Evolutionary conservation across 306 rosid genomes (phyloP).

Genomic region (Herpetospermum pedunculosum): DNA sequence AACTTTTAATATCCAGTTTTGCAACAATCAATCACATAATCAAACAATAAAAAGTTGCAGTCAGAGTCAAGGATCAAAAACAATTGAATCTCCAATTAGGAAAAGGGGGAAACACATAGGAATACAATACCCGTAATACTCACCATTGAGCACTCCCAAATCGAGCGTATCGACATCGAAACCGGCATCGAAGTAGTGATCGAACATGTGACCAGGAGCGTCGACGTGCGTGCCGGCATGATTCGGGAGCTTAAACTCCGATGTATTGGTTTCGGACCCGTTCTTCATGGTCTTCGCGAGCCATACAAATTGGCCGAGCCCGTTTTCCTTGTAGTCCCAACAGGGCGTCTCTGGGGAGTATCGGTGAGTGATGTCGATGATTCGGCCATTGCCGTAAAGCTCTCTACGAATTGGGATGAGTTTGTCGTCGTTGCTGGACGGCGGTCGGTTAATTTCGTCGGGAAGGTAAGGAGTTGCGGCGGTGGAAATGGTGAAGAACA

Average conservation of each 20-base stretch:
- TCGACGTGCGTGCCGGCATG: conserved; percentile 92
- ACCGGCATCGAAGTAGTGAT: conserved; percentile 71
- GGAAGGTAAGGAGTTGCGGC: conserved; percentile 38
- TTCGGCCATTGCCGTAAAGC: conserved; percentile 52
- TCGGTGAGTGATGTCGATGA: conserved; percentile 57
- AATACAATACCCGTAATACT: neutral
- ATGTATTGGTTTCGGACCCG: conserved; percentile 55
- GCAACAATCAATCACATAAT: neutral
- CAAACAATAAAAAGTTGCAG: neutral
- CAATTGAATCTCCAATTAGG: neutral
- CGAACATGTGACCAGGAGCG: conserved; percentile 68
- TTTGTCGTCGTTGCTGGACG: conserved; percentile 2
- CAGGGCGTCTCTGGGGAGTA: conserved; percentile 44
- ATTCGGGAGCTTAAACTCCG: conserved; percentile 42
- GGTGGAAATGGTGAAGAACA: conserved; percentile 12
- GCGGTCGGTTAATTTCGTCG: conserved; percentile 3
- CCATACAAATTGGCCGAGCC: conserved; percentile 65
- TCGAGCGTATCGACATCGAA: conserved; percentile 79
- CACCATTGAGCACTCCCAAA: conserved; percentile 63
- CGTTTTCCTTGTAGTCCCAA: conserved; percentile 34
- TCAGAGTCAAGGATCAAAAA: neutral
- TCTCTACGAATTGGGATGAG: conserved; percentile 64
- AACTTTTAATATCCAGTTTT: neutral
- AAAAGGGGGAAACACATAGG: neutral
- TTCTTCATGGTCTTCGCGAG: conserved; percentile 64